Base-by-base conservation (phyloP, 805 yeast species). In the Starmerella scarabaei region DNA sequence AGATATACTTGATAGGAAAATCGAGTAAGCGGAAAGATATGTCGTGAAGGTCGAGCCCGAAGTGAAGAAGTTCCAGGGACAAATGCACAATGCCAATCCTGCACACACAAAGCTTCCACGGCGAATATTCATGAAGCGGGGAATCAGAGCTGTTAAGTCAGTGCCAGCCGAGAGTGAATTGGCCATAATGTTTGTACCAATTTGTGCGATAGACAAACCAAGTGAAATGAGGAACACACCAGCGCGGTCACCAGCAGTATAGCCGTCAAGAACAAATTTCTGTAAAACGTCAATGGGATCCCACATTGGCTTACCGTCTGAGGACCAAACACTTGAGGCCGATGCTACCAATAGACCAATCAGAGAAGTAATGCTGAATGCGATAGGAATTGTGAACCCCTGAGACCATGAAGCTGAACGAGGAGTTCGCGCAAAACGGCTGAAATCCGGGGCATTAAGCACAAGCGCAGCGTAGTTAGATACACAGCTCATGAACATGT, bases 391-490 rank as follows among this genome's bases (percentile, higher is more conserved):
- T 2, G 88, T 66, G 30, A 79, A 53, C 5, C 54, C 51, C 58
- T 77, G 84, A 2, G 83, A 69, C 58, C 68, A 65, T 8, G 36
- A 29, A 2, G 48, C 43, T 3, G 40, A 40, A 3, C 77, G 67
- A 5, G 53, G 50, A n/a, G 32, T 30, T 17, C 72, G 63, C 8
- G 93, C 80, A 62, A 83, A 78, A 59, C 95, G 73, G 20, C 93
- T 70, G 60, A 84, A 84, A 65, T 84, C 95, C 1, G 94, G 93
- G 14, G 91, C 81, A 61, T 84, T 84, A 39, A 80, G 71, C 54
- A 85, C 80, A 53, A 84, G 68, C n/a, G 94, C 80, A 4, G 93
- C 91, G 55, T 84, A 84, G 61, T 83, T 84, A 21, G 93, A 81
- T 46, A 84, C 63, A 17, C 85, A 69, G 60, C 76, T 78, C 93